A percentile compares a stretch with the other conserved stretches of the same genome.
Evolutionary conservation across 163 green algal genomes (phyloP).

Genomic region (Chlamydomonas reinhardtii): DNA sequence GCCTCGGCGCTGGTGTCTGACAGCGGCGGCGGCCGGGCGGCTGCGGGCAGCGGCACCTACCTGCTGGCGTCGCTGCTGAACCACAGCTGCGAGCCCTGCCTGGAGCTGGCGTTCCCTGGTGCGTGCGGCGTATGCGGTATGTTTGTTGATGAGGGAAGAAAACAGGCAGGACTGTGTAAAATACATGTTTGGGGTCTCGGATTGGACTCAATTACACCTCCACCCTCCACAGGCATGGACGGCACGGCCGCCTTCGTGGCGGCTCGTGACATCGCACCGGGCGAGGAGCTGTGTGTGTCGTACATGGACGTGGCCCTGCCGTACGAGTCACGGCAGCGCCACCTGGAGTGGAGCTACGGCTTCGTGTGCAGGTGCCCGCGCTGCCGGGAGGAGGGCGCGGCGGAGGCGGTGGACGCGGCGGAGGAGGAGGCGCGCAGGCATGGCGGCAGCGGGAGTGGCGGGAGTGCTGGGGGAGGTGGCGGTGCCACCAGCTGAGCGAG

Average conservation of each 20-base stretch:
- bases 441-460: no score
- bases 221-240: slow-evolving; percentile 19
- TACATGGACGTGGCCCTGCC: slow-evolving; percentile 65
- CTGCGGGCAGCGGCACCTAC: slow-evolving; percentile 65
- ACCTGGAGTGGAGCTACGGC: slow-evolving; percentile 65
- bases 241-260: slow-evolving; percentile 47
- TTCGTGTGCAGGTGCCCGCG: slow-evolving; percentile 63
- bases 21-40: slow-evolving; percentile 17
- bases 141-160: no score
- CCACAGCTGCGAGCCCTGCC: slow-evolving; percentile 76
- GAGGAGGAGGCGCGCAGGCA: not conserved
- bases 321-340: slow-evolving; percentile 34
- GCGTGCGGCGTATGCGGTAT: no score
- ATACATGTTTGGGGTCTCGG: no score
- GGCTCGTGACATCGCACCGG: slow-evolving; percentile 54
- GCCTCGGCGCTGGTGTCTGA: slow-evolving; percentile 19
- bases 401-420: not conserved
- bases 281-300: slow-evolving; percentile 68
- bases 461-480: no score
- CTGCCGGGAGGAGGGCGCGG: slow-evolving; percentile 49
- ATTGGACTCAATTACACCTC: no score
- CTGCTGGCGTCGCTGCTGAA: slow-evolving; percentile 72
- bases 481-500: no score
- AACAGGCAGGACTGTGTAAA: no score
- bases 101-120: slow-evolving; percentile 65